A percentile compares a stretch with the other conserved stretches of the same genome.
These are phyloP conservation scores for Plantago elongata DNA, from an alignment of 257 asterid genomes.

Conservation along the genomic window DNA sequence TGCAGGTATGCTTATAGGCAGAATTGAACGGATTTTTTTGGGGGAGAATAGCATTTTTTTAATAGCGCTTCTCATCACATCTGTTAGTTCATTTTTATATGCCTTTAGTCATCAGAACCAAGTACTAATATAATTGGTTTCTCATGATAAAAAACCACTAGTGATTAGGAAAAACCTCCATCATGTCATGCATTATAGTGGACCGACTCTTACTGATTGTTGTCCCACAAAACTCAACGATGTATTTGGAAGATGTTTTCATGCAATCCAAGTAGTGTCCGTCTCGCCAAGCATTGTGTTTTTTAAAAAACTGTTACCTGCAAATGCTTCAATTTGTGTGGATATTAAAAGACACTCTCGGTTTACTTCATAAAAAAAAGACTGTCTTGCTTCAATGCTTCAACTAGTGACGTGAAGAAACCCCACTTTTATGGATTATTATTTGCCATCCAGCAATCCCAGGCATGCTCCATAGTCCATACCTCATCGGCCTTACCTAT, in stretches of 20 bases:
- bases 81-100: conserved; percentile 1
- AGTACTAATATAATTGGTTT: conserved; percentile 13
- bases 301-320: background rate
- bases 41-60: conserved; percentile 15
- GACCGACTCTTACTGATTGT: conserved; percentile 8
- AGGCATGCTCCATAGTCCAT: no score
- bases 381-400: no score
- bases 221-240: background rate
- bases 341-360: no score
- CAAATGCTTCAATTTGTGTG: background rate
- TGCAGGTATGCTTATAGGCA: conserved; percentile 58
- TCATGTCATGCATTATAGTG: conserved; percentile 2
- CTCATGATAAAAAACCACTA: background rate
- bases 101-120: background rate
- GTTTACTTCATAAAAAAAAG: no score
- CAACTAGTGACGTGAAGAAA: no score
- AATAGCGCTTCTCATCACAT: background rate
- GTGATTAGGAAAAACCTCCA: background rate
- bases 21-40: background rate
- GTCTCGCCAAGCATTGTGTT: background rate
- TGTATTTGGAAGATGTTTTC: background rate
- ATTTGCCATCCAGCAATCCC: no score
- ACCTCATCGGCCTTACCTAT: no score
- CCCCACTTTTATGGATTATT: no score
- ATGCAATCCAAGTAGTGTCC: background rate